Conservation (phyloP, 75 land plant species). For the Ceratopteris richardii region DNA sequence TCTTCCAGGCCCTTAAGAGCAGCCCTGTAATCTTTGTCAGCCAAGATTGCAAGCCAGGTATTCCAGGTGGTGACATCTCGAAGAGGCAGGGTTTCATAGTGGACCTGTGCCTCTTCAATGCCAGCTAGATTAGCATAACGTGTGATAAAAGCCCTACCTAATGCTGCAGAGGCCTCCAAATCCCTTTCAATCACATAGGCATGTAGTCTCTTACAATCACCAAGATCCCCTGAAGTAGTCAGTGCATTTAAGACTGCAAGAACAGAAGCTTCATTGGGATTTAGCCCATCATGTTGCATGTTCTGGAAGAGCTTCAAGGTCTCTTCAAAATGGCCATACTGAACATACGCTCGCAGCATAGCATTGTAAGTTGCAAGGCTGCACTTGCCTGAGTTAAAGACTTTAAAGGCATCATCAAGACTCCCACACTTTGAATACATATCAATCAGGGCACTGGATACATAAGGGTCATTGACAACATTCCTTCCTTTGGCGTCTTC, state of each 20-base stretch:
- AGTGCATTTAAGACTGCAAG: slow-evolving; percentile 10
- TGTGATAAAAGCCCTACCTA: not conserved
- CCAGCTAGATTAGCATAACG: not conserved
- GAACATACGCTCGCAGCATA: slow-evolving; percentile 22
- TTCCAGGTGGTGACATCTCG: not conserved
- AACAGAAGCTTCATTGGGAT: slow-evolving; percentile 14
- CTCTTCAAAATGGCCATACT: slow-evolving; percentile 12
- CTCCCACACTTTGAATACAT: slow-evolving; percentile 36
- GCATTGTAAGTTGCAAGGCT: slow-evolving; percentile 22
- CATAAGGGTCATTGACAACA: slow-evolving; percentile 21
- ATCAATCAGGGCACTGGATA: slow-evolving; percentile 35
- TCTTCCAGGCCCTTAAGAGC: not conserved
- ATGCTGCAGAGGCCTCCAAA: slow-evolving; percentile 5
- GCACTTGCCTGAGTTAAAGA: slow-evolving; percentile 11
- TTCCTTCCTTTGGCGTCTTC: slow-evolving; percentile 10
- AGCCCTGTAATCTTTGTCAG: not conserved
- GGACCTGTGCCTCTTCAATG: slow-evolving; percentile 1
- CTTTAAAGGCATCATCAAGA: slow-evolving; percentile 8
- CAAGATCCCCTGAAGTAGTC: not conserved
- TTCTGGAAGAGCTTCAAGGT: slow-evolving; percentile 14
- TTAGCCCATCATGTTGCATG: slow-evolving; percentile 8
- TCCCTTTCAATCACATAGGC: slow-evolving; percentile 29
- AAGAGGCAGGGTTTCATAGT: not conserved
- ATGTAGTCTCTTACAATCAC: slow-evolving; percentile 13
- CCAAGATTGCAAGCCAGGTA: not conserved